Percentiles rank a stretch among this genome's conserved stretches.
Evolutionary conservation across 306 rosid species (phyloP).

Genomic region (Pachyrhizus erosus): DNA sequence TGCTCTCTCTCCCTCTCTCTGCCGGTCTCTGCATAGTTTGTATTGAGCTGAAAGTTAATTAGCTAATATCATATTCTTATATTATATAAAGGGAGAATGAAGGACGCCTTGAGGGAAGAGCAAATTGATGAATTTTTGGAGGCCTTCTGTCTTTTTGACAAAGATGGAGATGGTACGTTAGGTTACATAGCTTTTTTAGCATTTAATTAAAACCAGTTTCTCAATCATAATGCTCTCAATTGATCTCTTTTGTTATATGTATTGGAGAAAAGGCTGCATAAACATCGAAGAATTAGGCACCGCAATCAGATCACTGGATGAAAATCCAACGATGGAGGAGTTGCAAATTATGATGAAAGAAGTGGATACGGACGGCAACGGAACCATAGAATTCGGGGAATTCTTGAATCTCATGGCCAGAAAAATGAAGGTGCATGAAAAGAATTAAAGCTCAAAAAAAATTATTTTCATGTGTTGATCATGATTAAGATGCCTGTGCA

Average conservation of each 20-base stretch:
- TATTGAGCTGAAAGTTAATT: neutral
- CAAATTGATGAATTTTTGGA: conserved; percentile 68
- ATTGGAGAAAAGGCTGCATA: conserved; percentile 57
- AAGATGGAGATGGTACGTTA: conserved; percentile 68
- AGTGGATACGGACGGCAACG: conserved; percentile 60
- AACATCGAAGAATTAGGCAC: conserved; percentile 65
- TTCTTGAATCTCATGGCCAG: conserved; percentile 72
- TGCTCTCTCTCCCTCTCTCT: neutral
- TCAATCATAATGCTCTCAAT: too few species aligned
- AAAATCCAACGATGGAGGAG: conserved; percentile 63
- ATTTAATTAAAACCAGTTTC: too few species aligned
- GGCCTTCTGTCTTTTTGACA: conserved; percentile 70
- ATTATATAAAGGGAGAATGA: conserved; percentile 10
- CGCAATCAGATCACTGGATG: conserved; percentile 52
- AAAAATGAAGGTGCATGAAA: conserved; percentile 58
- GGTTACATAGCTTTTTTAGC: too few species aligned
- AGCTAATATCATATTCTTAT: neutral
- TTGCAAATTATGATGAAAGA: conserved; percentile 63
- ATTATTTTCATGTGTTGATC: neutral
- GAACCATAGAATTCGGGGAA: conserved; percentile 73
- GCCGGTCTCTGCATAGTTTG: neutral
- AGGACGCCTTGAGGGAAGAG: conserved; percentile 50
- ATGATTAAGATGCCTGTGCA: neutral
- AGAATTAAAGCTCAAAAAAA: neutral
- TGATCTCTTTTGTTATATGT: neutral